phyloP scores from a whole-genome alignment of 768 basidiomycete genomes.

The Phlegmacium glaucopus region DNA sequence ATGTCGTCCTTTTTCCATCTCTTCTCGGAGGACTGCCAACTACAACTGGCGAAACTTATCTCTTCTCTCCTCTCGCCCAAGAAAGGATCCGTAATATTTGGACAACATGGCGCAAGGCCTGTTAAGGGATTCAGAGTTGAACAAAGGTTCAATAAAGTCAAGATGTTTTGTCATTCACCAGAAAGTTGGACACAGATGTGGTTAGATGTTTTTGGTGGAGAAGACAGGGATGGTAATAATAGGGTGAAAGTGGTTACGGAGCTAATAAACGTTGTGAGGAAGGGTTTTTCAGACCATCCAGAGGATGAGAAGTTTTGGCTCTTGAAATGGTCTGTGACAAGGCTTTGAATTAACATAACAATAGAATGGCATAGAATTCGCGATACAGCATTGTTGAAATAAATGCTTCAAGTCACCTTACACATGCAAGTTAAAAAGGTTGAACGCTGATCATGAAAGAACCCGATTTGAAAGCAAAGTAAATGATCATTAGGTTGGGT shows the following conservation, averaged over 20 bases:
- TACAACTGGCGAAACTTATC: slow-evolving; percentile 22
- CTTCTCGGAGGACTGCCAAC: slow-evolving; percentile 26
- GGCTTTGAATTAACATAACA: not conserved
- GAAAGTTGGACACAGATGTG: slow-evolving; percentile 30
- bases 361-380: not conserved
- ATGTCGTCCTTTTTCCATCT: slow-evolving; percentile 30
- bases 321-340: not conserved
- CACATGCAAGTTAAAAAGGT: too few species aligned
- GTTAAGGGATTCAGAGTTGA: slow-evolving; percentile 23
- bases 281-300: not conserved
- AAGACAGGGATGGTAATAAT: not conserved
- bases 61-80: slow-evolving; percentile 26
- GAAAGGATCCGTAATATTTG: slow-evolving; percentile 28
- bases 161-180: slow-evolving; percentile 34
- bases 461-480: too few species aligned
- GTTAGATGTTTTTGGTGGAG: slow-evolving; percentile 21
- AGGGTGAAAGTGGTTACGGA: not conserved
- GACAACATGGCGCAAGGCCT: slow-evolving; percentile 28
- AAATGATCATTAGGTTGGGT: too few species aligned
- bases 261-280: not conserved
- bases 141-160: not conserved
- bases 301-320: not conserved
- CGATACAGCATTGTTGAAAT: not conserved
- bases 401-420: too few species aligned
- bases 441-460: too few species aligned